Evolutionary conservation across 352 stramenopile genomes (phyloP).

Genomic region (Phytophthora tubulina): DNA sequence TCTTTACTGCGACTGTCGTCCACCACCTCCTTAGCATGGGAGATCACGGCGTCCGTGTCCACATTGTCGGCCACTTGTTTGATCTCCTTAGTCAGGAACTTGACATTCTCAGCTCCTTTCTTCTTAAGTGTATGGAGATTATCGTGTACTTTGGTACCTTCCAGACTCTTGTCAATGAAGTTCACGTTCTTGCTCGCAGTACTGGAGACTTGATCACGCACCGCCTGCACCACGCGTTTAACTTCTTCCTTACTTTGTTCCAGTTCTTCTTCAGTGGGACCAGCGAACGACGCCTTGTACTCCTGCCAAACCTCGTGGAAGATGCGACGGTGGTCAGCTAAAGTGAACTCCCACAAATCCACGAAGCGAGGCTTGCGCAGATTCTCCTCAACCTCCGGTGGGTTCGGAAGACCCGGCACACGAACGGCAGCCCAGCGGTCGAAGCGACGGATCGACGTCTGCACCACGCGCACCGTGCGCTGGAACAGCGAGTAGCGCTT

Average conservation of each 20-base stretch:
- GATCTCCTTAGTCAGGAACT: constrained; percentile 65
- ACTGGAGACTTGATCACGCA: constrained; percentile 66
- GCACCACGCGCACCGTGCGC: constrained; percentile 69
- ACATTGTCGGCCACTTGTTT: constrained; percentile 62
- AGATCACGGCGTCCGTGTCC: constrained; percentile 68
- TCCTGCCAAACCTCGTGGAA: constrained; percentile 75
- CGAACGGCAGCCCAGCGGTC: constrained; percentile 63
- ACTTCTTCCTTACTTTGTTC: constrained; percentile 76
- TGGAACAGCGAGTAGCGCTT: constrained; percentile 88
- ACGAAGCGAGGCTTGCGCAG: constrained; percentile 61
- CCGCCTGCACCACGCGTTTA: constrained; percentile 48
- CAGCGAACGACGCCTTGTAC: constrained; percentile 73
- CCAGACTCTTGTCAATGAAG: constrained; percentile 70
- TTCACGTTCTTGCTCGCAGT: constrained; percentile 66
- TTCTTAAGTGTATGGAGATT: constrained; percentile 66
- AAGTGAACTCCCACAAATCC: constrained; percentile 84
- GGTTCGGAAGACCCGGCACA: constrained; percentile 79
- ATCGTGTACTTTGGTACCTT: constrained; percentile 68
- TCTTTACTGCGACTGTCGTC: constrained; percentile 76
- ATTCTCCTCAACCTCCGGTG: constrained; percentile 62
- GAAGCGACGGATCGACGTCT: constrained; percentile 65
- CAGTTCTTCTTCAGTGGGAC: constrained; percentile 62
- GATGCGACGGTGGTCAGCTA: constrained; percentile 72
- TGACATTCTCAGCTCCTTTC: constrained; percentile 63
- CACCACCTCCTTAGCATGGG: constrained; percentile 67